Evolutionary conservation across 2,329 filamentous ascomycete species (phyloP), one percentile per base, ranked within the genome.

Genomic region (Lasiodiplodia gonubiensis): DNA sequence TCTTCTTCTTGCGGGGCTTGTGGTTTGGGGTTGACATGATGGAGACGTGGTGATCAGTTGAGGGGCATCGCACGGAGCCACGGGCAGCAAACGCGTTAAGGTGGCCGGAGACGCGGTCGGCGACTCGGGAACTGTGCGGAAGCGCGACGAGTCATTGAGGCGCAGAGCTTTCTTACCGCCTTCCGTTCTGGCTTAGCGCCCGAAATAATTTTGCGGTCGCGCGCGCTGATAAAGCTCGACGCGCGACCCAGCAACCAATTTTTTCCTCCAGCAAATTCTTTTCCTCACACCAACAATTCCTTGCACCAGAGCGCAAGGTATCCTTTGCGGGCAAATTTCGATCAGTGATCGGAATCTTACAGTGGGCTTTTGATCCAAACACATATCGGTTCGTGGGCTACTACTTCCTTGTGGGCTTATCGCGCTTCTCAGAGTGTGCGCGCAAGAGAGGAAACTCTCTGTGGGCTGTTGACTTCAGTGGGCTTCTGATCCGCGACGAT

Each of bases 1-100:
- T 81, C 69, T 80, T 77, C 72, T 81, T 80, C 70, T 78, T 79
- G 25, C 82, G 77, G 67, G 82, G 79, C 70, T 80, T 81, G 67
- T 81, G 77, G 35, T 73, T 71, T 37, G 75, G 73, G 42, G 76
- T 76, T 67, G 75, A 73, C 76, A 79, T 79, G 67, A 49, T 33
- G 39, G 46, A 35, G 12, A 35, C 16, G 39, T 51, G 12, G 64
- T 69, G n/a, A 68, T 72, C 11, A 71, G 60, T 69, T 69, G 35
- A 66, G 70, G 46, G 71, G 71, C 35, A 72, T 73, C 48, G 68
- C 70, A 8, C 69, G 49, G 42, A 55, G 64, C 59, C 27, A 16
- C 49, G 23, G 33, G 61, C 60, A 53, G 27, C 30, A 33, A 64
- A 33, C 48, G 61, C 51, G 61, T 63, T 7, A 37, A 66, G 51